phyloP scores from a whole-genome alignment of 805 yeast genomes.

The Ogataea paradorogensis region DNA sequence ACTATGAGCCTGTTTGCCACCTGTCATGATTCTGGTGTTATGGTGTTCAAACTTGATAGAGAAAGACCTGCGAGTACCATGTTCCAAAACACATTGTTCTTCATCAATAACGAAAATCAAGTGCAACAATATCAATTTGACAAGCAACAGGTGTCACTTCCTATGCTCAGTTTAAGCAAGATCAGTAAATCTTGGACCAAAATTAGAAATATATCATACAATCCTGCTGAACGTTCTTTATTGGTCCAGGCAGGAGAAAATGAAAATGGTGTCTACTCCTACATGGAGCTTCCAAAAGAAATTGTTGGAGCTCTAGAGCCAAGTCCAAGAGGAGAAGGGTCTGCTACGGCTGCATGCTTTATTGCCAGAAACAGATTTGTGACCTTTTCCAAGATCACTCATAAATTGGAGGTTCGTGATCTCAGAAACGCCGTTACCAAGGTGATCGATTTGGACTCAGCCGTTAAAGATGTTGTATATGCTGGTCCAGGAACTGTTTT shows the following conservation, averaged over 20 bases:
- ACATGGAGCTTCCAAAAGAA: slow-evolving; percentile 77
- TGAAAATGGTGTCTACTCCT: slow-evolving; percentile 65
- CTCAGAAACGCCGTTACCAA: slow-evolving; percentile 80
- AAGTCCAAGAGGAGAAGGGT: slow-evolving; percentile 71
- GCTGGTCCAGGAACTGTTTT: slow-evolving; percentile 85
- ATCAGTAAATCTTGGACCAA: slow-evolving; percentile 85
- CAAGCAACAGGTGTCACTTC: slow-evolving; percentile 62
- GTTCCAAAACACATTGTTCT: slow-evolving; percentile 70
- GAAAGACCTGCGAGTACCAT: slow-evolving; percentile 90
- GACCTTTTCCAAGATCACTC: slow-evolving; percentile 61
- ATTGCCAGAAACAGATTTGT: slow-evolving; percentile 95
- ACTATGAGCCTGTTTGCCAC: slow-evolving; percentile 89
- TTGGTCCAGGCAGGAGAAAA: slow-evolving; percentile 77
- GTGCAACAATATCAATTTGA: slow-evolving; percentile 75
- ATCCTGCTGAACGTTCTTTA: slow-evolving; percentile 87
- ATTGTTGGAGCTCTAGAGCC: slow-evolving; percentile 95
- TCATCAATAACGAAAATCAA: slow-evolving; percentile 80
- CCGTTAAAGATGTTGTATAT: slow-evolving; percentile 66
- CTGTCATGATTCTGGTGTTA: slow-evolving; percentile 95
- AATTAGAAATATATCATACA: slow-evolving; percentile 80
- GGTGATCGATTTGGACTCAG: slow-evolving; percentile 62
- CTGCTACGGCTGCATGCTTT: slow-evolving; percentile 82
- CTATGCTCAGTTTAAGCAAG: slow-evolving; percentile 79
- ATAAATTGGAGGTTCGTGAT: slow-evolving; percentile 79
- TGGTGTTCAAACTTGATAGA: slow-evolving; percentile 95